These are phyloP conservation scores for Pichia sp. DNA, from an alignment of 1,139 yeast genomes.

Conservation along the genomic window DNA sequence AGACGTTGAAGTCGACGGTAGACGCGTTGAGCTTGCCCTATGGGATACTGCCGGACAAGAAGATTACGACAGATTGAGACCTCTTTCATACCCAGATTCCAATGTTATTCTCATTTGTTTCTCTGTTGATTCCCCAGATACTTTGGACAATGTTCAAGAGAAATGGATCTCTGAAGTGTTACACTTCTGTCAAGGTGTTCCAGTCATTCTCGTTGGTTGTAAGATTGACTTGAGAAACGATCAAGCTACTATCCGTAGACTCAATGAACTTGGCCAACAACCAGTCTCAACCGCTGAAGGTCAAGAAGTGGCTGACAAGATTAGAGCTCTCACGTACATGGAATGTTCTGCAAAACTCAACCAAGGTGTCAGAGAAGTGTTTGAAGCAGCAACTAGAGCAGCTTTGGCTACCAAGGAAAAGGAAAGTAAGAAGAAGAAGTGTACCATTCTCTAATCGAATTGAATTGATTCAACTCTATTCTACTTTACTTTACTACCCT, in stretches of 20 bases:
- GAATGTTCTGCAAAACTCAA: conserved; percentile 95
- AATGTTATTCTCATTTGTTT: conserved; percentile 89
- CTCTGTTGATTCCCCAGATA: conserved; percentile 87
- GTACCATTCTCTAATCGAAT: conserved; percentile 11
- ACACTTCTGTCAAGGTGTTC: conserved; percentile 94
- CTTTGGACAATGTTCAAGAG: conserved; percentile 87
- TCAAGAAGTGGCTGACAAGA: conserved; percentile 75
- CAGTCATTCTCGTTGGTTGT: conserved; percentile 89
- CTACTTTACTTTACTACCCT: not conserved
- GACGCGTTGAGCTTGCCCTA: conserved; percentile 87
- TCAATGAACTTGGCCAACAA: conserved; percentile 66
- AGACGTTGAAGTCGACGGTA: conserved; percentile 89
- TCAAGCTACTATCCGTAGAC: conserved; percentile 64
- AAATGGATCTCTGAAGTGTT: conserved; percentile 93
- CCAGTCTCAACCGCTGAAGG: conserved; percentile 80
- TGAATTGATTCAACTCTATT: too few species aligned
- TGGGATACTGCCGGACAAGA: conserved; percentile 99
- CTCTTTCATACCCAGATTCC: conserved; percentile 88
- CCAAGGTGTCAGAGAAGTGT: conserved; percentile 85
- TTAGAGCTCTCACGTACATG: conserved; percentile 79
- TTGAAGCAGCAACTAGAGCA: conserved; percentile 89
- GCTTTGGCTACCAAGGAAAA: conserved; percentile 61
- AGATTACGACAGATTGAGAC: conserved; percentile 93
- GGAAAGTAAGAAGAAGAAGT: conserved; percentile 46
- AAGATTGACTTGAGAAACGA: conserved; percentile 87